A percentile compares a stretch with the other conserved stretches of the same genome.
Evolutionary conservation across 441 rosid genomes (phyloP).

Genomic region (Codiaeum variegatum): DNA sequence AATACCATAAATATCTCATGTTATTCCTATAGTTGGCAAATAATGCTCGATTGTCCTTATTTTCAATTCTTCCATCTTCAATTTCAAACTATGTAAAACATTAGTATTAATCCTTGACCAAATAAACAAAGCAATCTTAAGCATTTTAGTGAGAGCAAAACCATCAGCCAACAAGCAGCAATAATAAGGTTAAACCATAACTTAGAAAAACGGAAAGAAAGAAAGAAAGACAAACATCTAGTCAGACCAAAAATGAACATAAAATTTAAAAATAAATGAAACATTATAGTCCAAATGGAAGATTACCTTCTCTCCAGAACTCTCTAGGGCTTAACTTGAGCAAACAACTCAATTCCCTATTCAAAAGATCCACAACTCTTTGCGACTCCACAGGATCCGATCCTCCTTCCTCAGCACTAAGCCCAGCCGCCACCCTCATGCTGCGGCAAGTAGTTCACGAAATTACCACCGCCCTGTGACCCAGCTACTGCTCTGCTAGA

Average conservation of each 20-base stretch:
- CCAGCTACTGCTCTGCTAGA: slow-evolving; percentile 20
- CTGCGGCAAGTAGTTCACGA: slow-evolving; percentile 89
- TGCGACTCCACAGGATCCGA: slow-evolving; percentile 91
- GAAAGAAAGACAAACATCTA: background rate
- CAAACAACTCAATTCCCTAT: slow-evolving; percentile 69
- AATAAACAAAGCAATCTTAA: background rate
- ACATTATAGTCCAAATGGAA: background rate
- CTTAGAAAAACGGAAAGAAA: background rate
- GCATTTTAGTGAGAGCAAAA: background rate
- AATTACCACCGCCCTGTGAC: slow-evolving; percentile 40
- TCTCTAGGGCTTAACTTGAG: slow-evolving; percentile 75
- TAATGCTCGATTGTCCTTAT: background rate
- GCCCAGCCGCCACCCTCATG: slow-evolving; percentile 87
- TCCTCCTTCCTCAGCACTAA: slow-evolving; percentile 74
- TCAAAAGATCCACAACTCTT: slow-evolving; percentile 90
- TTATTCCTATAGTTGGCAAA: background rate
- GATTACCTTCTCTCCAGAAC: slow-evolving; percentile 85
- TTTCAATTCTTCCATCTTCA: background rate
- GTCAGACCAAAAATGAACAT: background rate
- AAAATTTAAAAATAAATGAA: background rate
- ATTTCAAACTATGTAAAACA: background rate
- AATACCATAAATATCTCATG: too few species aligned
- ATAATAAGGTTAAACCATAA: background rate
- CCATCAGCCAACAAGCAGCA: background rate
- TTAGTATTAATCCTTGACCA: background rate